Conservation (phyloP, 2,329 filamentous ascomycete species). For the Fusarium solani-melongenae region DNA sequence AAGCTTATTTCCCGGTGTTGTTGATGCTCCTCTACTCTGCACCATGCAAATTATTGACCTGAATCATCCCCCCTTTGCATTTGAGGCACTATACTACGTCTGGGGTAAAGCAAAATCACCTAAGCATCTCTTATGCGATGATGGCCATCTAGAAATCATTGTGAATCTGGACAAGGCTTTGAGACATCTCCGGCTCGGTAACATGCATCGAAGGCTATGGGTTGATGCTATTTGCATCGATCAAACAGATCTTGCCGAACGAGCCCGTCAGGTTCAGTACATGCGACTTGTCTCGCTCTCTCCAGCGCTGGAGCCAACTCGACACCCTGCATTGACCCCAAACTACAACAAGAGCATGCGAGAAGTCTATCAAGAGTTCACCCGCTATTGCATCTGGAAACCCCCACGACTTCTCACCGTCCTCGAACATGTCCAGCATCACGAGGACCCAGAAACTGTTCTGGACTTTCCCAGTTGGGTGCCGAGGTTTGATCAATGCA, state of each 20-base stretch:
- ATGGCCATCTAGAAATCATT: neutral
- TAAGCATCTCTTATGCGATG: neutral
- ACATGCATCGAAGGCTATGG: neutral
- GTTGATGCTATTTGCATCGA: neutral
- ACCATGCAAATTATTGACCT: neutral
- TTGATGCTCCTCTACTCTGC: neutral
- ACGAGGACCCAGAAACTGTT: neutral
- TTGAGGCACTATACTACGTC: neutral
- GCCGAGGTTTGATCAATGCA: neutral
- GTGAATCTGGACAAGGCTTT: neutral
- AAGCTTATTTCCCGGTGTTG: neutral
- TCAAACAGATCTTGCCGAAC: neutral
- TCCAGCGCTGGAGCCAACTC: neutral
- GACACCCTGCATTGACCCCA: neutral
- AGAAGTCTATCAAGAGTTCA: neutral
- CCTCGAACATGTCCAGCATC: neutral
- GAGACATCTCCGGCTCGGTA: neutral
- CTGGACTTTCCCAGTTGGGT: neutral
- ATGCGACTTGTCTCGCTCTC: neutral
- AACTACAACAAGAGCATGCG: neutral
- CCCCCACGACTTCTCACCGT: neutral
- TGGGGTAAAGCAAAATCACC: neutral
- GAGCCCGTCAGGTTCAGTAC: neutral
- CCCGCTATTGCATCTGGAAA: neutral
- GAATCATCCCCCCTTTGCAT: neutral